These are phyloP conservation scores for Chaetomiaceae sp. DNA, from an alignment of 2,329 filamentous ascomycete genomes.

Conservation along the genomic window DNA sequence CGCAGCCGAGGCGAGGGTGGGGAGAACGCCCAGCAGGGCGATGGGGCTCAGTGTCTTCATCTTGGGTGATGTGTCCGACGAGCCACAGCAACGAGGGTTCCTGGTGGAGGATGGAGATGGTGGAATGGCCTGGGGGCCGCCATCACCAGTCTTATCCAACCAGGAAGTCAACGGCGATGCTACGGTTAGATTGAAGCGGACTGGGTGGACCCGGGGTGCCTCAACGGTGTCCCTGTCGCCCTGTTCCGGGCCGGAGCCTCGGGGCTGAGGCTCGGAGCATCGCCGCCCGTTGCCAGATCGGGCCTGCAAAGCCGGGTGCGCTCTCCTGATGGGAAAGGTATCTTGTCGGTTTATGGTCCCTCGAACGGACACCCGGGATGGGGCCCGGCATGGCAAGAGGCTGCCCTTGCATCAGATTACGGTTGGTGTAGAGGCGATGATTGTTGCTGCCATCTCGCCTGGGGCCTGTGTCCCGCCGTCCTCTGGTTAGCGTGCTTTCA, in stretches of 20 bases:
- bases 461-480: too few species aligned
- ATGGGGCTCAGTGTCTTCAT: constrained; percentile 4
- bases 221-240: neutral
- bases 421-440: too few species aligned
- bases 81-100: neutral
- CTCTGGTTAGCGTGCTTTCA: too few species aligned
- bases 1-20: constrained; percentile 7
- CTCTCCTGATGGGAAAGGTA: neutral
- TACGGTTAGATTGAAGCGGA: neutral
- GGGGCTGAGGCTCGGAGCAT: constrained; percentile 15
- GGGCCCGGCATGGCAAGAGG: too few species aligned
- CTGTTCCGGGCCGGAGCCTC: constrained; percentile 6
- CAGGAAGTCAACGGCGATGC: too few species aligned
- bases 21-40: constrained; percentile 1
- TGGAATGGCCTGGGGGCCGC: too few species aligned
- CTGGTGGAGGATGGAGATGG: neutral
- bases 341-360: too few species aligned
- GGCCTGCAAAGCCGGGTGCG: too few species aligned
- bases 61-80: neutral
- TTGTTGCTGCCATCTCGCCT: too few species aligned
- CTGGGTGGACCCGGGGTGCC: neutral
- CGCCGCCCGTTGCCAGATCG: constrained; percentile 4
- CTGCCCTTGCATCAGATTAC: too few species aligned
- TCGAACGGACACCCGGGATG: neutral
- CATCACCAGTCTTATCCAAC: neutral